Conservation (phyloP, 495 filamentous ascomycete species). For the Durotheca rogersii region DNA sequence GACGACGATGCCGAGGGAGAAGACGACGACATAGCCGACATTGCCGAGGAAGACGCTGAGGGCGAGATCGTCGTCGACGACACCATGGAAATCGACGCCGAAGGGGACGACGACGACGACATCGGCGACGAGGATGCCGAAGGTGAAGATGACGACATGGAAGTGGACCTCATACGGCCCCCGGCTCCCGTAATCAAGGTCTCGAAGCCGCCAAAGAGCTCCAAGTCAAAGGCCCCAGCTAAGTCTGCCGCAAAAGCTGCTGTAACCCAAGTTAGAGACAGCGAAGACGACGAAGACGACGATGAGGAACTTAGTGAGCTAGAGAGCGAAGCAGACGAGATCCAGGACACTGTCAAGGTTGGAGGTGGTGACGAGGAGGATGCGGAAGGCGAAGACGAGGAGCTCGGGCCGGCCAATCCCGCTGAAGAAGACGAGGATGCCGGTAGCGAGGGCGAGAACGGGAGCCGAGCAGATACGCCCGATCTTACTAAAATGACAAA, state of each 20-base stretch:
- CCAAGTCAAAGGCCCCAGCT: slow-evolving; percentile 27
- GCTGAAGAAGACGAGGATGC: slow-evolving; percentile 61
- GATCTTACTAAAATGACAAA: slow-evolving; percentile 86
- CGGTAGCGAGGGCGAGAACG: slow-evolving; percentile 64
- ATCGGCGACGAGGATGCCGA: slow-evolving; percentile 52
- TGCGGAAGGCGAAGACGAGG: slow-evolving; percentile 64
- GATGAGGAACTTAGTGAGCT: slow-evolving; percentile 51
- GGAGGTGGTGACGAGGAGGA: slow-evolving; percentile 49
- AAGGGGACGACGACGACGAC: slow-evolving; percentile 51
- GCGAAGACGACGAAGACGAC: slow-evolving; percentile 36
- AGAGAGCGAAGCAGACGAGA: slow-evolving; percentile 52
- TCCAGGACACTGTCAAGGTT: slow-evolving; percentile 47
- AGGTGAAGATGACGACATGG: slow-evolving; percentile 52
- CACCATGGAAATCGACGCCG: slow-evolving; percentile 49
- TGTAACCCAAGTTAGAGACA: slow-evolving; percentile 34
- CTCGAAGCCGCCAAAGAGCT: slow-evolving; percentile 38
- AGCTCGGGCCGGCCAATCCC: slow-evolving; percentile 54
- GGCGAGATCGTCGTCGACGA: slow-evolving; percentile 49
- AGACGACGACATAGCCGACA: slow-evolving; percentile 39
- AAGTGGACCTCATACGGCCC: slow-evolving; percentile 38
- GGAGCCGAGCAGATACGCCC: slow-evolving; percentile 65
- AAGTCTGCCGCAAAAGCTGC: slow-evolving; percentile 31
- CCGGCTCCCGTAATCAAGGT: slow-evolving; percentile 47
- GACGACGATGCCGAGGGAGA: slow-evolving; percentile 47
- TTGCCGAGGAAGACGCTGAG: slow-evolving; percentile 42